Base-by-base conservation (phyloP, 2,329 filamentous ascomycete species). In the Hypoxylon sp. region DNA sequence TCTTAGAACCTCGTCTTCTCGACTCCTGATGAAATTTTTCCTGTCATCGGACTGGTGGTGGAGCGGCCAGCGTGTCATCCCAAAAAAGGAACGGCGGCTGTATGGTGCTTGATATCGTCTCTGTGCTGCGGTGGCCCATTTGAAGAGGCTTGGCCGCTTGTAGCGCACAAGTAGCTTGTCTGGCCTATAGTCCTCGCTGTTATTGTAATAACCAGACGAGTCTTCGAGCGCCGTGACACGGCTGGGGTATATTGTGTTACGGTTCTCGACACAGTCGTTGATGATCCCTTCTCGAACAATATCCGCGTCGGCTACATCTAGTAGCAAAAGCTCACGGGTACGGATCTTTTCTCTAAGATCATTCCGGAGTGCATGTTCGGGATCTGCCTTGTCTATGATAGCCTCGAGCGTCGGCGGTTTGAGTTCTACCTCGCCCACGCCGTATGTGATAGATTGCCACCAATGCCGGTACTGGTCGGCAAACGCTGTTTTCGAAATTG, bases 11-110 rank as follows among this genome's bases (percentile, higher is more conserved):
- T 80, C 69, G 64, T 80, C 75, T 39, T 54, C 62, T n/a, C 80
- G 77, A 3, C 50, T 53, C 1, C 19, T 51, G 60, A 84, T 79
- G 17, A 69, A 55, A 11, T 73, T 62, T 55, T 77, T 76, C n/a
- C 68, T 74, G 21, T 73, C 70, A 24, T 74, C 55, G 6, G 66
- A 75, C 69, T 85, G 82, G 57, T 82, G 73, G 27, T 80, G 72
- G 19, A 82, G 47, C 37, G 85, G 85, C 85, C 85, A 88, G 42
- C 84, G 80, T 72, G 82, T 78, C 48, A 87, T 74, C 68, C 77
- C 75, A 76, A 85, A 87, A 73, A 80, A 87, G 5, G 73, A 68
- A 50, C 70, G 73, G 56, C 77, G 74, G 15, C 72, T 75, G 57
- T 74, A 76, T 21, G 69, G 72, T 6, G 76, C 75, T 54, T 78